Evolutionary conservation across 345 rosid genomes (phyloP), one percentile per base, ranked within the genome.

Genomic region (Bruguiera parviflora): DNA sequence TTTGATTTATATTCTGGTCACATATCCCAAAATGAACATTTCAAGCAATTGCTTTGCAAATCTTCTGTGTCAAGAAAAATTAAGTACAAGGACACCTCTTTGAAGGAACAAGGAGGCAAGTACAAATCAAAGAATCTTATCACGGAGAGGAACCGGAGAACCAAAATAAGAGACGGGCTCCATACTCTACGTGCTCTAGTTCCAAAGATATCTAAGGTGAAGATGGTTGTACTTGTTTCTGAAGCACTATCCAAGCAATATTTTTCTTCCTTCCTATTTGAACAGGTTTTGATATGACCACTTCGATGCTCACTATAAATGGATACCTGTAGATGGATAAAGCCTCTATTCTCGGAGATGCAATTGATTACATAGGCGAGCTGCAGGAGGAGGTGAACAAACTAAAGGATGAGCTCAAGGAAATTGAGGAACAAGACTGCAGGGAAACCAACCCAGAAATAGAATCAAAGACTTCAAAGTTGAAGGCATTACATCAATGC

Each of bases 201-300:
- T 64, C 99, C 96, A 49, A 90, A 86, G 47, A 85, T 92, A 74
- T 73, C 97, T 75, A 92, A 95, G 93, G 99, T 95, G 64, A 39
- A 53, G 24, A 71, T 35, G 37, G 61, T 66, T 65, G 33, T 46
- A 33, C 67, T 37, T 63, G 28, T 57, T n/a, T 67, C 3, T 31
- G 19, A 43, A 43, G 18, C 5, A 3, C 37, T 5, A 31, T 13
- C 16, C 16, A 11, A 49, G 21, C 35, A 43, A 43, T 3, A 53
- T 58, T 32, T 43, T 43, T 43, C 31, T 55, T 64, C 70, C 51
- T 53, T 18, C 27, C 65, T 51, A 31, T 27, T 55, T 35, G 57
- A 60, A 22, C 22, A 27, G 66, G 46, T 52, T 22, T 59, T 57
- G 49, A 65, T 70, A 33, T 58, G 20, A 58, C 24, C 24, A 20